Base-by-base conservation (phyloP, 2,329 filamentous ascomycete species). In the Microcyclospora pomicola region DNA sequence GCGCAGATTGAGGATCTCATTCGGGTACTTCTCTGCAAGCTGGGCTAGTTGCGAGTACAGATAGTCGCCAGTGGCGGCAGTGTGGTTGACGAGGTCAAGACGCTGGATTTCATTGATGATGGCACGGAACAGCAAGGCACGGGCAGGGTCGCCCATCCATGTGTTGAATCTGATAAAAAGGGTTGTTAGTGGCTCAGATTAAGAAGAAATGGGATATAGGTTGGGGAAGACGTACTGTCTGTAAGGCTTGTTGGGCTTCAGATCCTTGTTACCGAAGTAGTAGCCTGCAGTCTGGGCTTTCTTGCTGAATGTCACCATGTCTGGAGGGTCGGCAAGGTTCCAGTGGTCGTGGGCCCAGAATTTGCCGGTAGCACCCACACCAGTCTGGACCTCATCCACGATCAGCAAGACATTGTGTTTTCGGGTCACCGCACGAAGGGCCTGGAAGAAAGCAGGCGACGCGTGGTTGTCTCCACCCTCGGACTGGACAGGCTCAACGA, bases 341-440 rank as follows among this genome's bases (percentile, higher is more conserved):
- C 86, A 94, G 76, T 94, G 87, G 54, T 94, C 85, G 67, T 94
- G 87, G 7, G 87, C 86, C 86, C 86, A 94, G 76, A 94, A 93
- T 61, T 83, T 86, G 52, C 86, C 86, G 0, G 86, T 94, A 30
- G 87, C 85, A 51, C 87, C 87, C 16, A 94, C 80, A 58, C 86
- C 87, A 6, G 86, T 94, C 66, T 94, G 86, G 9, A 94, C 86
- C 65, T 94, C 86, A 59, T 94, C 86, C 46, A 92, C 86, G 56
- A 94, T 94, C 60, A 94, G 69, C 41, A 92, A 75, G 24, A 93
- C 73, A 50, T 77, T 71, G 65, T 85, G 75, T 61, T 77, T 79
- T 58, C 75, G 73, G 30, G 86, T 93, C 44, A 94, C 62, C 32
- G 76, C 80, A 43, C 86, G 82, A 36, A 94, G 75, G 42, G 80